These are phyloP conservation scores for Pythium monospermum DNA, from an alignment of 352 stramenopile genomes.

Conservation along the genomic window DNA sequence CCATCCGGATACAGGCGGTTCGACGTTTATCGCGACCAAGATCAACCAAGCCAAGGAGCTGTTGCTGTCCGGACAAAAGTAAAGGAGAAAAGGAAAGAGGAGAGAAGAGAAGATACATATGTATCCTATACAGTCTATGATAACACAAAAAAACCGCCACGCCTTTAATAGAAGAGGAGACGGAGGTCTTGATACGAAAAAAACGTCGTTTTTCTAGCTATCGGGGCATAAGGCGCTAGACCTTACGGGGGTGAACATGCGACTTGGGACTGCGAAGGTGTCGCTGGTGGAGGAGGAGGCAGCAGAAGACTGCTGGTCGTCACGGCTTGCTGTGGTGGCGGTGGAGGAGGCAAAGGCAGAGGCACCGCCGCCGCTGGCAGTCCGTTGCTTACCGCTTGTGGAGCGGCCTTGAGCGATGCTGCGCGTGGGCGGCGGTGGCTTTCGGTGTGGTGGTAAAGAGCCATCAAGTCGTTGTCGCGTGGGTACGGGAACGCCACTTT, in stretches of 20 bases:
- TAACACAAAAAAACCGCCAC: no score
- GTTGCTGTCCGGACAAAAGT: constrained; percentile 61
- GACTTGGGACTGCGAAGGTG: no score
- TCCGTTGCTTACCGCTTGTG: background rate
- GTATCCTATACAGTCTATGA: no score
- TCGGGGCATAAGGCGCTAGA: no score
- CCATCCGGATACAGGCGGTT: constrained; percentile 98
- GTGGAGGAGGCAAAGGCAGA: background rate
- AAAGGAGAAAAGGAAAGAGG: background rate
- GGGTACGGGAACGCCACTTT: constrained; percentile 33
- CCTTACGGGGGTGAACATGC: no score
- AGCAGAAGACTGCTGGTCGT: background rate
- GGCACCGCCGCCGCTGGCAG: no score
- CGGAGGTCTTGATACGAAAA: no score
- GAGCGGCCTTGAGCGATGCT: background rate
- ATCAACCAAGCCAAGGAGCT: constrained; percentile 99
- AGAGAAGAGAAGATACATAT: background rate
- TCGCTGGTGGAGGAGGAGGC: background rate
- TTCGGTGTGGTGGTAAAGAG: constrained; percentile 30
- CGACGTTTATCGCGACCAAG: constrained; percentile 98
- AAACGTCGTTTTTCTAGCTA: no score
- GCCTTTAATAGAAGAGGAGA: no score
- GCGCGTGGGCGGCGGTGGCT: constrained; percentile 7
- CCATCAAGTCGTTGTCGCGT: constrained; percentile 18
- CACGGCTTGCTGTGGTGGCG: background rate